Evolutionary conservation across 2,329 filamentous ascomycete species (phyloP).

Genomic region (Aspergillus proliferans): DNA sequence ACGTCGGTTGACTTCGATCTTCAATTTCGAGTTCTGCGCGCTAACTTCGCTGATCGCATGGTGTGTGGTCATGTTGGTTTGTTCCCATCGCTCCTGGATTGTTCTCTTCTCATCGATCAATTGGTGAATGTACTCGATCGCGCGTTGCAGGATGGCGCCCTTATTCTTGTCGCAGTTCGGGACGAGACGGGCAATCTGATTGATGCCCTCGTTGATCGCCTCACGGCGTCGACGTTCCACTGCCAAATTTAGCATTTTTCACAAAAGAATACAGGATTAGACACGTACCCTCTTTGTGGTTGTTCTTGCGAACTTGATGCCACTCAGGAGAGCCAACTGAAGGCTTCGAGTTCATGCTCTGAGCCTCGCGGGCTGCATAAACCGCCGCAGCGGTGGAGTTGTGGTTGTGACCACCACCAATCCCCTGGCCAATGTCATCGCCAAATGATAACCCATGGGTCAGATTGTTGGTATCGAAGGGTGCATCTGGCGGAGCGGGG

Average conservation of each 20-base stretch:
- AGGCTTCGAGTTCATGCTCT: slow-evolving; percentile 61
- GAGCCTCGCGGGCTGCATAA: slow-evolving; percentile 48
- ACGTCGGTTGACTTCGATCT: slow-evolving; percentile 78
- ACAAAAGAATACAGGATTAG: slow-evolving; percentile 9
- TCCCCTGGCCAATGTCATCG: slow-evolving; percentile 37
- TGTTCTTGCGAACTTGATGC: slow-evolving; percentile 95
- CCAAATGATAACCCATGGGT: slow-evolving; percentile 31
- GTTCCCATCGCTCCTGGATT: slow-evolving; percentile 38
- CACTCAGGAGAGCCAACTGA: slow-evolving; percentile 94
- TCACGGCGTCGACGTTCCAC: slow-evolving; percentile 94
- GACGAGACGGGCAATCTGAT: slow-evolving; percentile 95
- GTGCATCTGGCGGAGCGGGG: slow-evolving; percentile 35
- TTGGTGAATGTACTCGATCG: slow-evolving; percentile 89
- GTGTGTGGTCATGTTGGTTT: slow-evolving; percentile 39
- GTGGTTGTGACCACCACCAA: slow-evolving; percentile 32
- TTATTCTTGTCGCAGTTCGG: slow-evolving; percentile 99
- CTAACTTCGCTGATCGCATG: slow-evolving; percentile 73
- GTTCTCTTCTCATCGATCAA: slow-evolving; percentile 49
- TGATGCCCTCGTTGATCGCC: slow-evolving; percentile 98
- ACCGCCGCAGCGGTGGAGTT: slow-evolving; percentile 56
- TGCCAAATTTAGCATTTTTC: slow-evolving; percentile 35
- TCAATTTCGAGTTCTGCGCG: slow-evolving; percentile 88
- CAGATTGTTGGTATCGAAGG: slow-evolving; percentile 33
- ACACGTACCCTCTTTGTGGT: slow-evolving; percentile 88
- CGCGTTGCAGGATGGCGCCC: slow-evolving; percentile 87